These are phyloP conservation scores for Taiozyma sp. DNA, from an alignment of 1,139 yeast genomes.

Conservation along the genomic window DNA sequence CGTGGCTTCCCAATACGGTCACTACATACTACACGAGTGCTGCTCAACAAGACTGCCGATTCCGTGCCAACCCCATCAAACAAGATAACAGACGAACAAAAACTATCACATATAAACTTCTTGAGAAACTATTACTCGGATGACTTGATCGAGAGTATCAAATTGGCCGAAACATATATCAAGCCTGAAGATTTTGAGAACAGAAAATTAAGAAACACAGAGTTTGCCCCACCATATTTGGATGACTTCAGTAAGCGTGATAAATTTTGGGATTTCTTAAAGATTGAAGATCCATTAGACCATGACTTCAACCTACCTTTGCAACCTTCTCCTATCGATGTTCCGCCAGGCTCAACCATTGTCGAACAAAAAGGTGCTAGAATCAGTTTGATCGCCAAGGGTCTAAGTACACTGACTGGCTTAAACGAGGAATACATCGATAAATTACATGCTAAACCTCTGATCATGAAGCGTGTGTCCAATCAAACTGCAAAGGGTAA, in stretches of 20 bases:
- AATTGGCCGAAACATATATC: slow-evolving; percentile 72
- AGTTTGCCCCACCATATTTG: slow-evolving; percentile 56
- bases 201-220: slow-evolving; percentile 31
- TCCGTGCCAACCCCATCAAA: background rate
- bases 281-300: slow-evolving; percentile 36
- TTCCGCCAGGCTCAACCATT: slow-evolving; percentile 20
- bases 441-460: slow-evolving; percentile 60
- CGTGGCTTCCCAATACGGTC: slow-evolving; percentile 3
- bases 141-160: slow-evolving; percentile 71
- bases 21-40: slow-evolving; percentile 2
- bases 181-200: slow-evolving; percentile 52
- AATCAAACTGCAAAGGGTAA: slow-evolving; percentile 95
- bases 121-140: slow-evolving; percentile 72
- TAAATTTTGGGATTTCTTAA: slow-evolving; percentile 52
- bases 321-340: slow-evolving; percentile 36
- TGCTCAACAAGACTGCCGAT: slow-evolving; percentile 1
- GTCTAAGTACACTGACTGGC: slow-evolving; percentile 69
- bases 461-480: slow-evolving; percentile 76
- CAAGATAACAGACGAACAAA: slow-evolving; percentile 7
- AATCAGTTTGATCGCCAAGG: slow-evolving; percentile 39
- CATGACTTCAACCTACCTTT: slow-evolving; percentile 37
- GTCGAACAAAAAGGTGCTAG: slow-evolving; percentile 7
- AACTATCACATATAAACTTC: slow-evolving; percentile 47
- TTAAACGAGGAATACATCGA: slow-evolving; percentile 62
- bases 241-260: slow-evolving; percentile 58